These are phyloP conservation scores for Simplicillium aogashimaense DNA, from an alignment of 2,329 filamentous ascomycete species.

Conservation along the genomic window DNA sequence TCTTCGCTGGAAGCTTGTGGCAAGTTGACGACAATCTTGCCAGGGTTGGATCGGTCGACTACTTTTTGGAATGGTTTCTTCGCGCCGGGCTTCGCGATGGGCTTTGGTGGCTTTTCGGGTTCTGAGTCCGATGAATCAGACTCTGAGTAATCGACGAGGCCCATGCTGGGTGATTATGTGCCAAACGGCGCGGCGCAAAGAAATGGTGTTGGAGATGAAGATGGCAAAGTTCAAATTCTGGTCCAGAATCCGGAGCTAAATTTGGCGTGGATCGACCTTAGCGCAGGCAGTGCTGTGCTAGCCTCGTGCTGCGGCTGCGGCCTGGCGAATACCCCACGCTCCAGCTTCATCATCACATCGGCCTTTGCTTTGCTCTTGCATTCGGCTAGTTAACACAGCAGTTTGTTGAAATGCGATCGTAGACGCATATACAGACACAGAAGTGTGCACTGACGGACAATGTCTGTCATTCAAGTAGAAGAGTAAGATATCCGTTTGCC, in stretches of 20 bases:
- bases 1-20: constrained; percentile 39
- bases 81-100: constrained; percentile 22
- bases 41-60: constrained; percentile 69
- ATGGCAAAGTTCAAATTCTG: no score
- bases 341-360: not conserved
- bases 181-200: no score
- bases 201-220: no score
- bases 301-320: no score
- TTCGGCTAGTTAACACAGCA: not conserved
- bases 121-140: constrained; percentile 70
- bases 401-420: not conserved
- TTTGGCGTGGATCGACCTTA: no score
- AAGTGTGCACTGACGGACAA: constrained; percentile 7
- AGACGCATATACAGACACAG: no score
- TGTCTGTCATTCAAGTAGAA: constrained; percentile 29
- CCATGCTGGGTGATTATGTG: constrained; percentile 43
- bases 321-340: no score
- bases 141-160: constrained; percentile 74
- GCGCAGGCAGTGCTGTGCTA: no score
- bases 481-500: constrained; percentile 17
- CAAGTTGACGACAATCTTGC: constrained; percentile 76
- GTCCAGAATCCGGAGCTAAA: no score
- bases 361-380: not conserved
- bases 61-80: constrained; percentile 68
- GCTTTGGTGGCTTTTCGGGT: constrained; percentile 18